Conservation (phyloP, 139 green algal genomes). For the Closterium sp. region DNA sequence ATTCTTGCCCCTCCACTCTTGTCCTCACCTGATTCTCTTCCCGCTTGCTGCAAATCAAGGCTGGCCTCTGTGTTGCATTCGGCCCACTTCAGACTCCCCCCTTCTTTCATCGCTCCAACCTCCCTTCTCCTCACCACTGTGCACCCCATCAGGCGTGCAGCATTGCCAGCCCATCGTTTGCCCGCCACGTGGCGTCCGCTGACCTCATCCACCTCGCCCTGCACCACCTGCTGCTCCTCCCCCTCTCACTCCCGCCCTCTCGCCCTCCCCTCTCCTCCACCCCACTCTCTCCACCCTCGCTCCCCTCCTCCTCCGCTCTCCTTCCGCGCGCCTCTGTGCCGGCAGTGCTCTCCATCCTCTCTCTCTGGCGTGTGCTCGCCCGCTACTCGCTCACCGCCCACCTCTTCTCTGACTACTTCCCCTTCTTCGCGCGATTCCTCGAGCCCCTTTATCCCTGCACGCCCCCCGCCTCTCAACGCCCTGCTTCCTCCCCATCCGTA, state of each 20-base stretch:
- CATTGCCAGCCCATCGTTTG: neutral
- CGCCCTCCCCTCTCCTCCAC: neutral
- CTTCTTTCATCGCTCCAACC: neutral
- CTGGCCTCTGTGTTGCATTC: neutral
- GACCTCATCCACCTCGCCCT: neutral
- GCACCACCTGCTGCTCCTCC: neutral
- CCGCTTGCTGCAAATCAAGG: neutral
- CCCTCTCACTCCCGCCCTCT: neutral
- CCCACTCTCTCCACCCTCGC: neutral
- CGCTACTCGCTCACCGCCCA: neutral
- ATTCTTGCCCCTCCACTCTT: neutral
- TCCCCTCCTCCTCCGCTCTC: neutral
- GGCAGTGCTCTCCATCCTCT: neutral
- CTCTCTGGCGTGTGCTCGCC: conserved; percentile 16
- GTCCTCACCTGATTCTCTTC: neutral
- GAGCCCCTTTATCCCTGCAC: neutral
- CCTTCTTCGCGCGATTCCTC: neutral
- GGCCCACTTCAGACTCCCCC: neutral
- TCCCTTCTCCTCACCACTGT: neutral
- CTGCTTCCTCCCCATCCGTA: no score
- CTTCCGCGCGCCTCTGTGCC: neutral
- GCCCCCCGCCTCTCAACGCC: no score
- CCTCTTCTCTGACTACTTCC: conserved; percentile 20
- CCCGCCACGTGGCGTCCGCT: neutral
- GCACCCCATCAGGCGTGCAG: neutral